A percentile compares a stretch with the other conserved stretches of the same genome.
Conservation (phyloP, 176 grass and related monocot species). For the Triticum urartu region DNA sequence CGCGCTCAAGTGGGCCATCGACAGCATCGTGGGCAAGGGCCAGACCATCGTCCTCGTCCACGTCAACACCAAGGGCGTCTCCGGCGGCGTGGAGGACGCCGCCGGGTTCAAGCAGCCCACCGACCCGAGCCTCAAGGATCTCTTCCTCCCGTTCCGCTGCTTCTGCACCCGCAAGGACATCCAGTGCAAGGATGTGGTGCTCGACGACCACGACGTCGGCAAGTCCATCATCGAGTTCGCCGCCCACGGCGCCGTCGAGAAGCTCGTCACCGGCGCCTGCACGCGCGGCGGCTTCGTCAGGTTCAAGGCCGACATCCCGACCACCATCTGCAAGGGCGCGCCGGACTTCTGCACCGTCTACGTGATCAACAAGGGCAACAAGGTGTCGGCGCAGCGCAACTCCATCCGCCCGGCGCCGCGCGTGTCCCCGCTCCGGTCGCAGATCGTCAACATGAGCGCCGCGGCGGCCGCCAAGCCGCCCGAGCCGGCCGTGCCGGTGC, state of each 20-base stretch:
- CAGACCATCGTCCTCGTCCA: constrained; percentile 81
- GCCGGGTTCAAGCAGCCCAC: constrained; percentile 61
- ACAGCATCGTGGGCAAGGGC: constrained; percentile 54
- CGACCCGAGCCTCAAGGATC: constrained; percentile 46
- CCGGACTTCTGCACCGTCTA: constrained; percentile 87
- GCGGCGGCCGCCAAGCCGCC: background rate
- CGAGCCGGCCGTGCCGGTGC: background rate
- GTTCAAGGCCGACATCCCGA: constrained; percentile 76
- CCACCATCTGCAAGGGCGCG: constrained; percentile 61
- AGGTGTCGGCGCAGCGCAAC: constrained; percentile 49
- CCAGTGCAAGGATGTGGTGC: constrained; percentile 70
- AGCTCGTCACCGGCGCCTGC: constrained; percentile 68
- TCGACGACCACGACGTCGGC: constrained; percentile 73
- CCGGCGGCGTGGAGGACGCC: constrained; percentile 49
- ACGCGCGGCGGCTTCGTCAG: constrained; percentile 59
- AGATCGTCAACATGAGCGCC: constrained; percentile 26
- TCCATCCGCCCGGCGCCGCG: constrained; percentile 58
- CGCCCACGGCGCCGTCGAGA: constrained; percentile 55
- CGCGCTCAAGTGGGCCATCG: constrained; percentile 79
- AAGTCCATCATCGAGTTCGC: constrained; percentile 72
- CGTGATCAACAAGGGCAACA: constrained; percentile 76
- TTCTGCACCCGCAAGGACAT: constrained; percentile 75
- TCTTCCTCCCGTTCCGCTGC: constrained; percentile 83
- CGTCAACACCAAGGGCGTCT: constrained; percentile 66
- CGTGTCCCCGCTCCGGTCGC: constrained; percentile 58